phyloP scores from a whole-genome alignment of 805 yeast genomes.

The Yarrowia yakushimensis region DNA sequence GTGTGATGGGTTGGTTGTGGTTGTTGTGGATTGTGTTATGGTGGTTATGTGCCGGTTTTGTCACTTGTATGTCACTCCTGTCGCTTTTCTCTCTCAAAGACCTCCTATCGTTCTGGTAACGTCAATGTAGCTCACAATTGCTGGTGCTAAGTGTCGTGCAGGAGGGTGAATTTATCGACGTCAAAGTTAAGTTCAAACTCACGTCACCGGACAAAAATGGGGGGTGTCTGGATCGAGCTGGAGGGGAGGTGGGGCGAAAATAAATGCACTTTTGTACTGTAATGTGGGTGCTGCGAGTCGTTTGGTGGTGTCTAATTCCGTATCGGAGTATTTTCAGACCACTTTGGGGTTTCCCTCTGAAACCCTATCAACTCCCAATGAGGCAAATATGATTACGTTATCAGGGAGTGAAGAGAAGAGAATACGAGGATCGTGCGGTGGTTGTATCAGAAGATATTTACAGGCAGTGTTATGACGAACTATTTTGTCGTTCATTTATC shows the following conservation, averaged over 20 bases:
- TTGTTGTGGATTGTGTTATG: background rate
- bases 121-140: background rate
- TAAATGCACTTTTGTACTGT: background rate
- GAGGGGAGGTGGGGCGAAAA: no score
- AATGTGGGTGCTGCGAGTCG: background rate
- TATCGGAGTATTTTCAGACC: background rate
- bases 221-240: background rate
- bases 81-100: background rate
- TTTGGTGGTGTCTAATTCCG: background rate
- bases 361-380: background rate
- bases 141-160: background rate
- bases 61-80: background rate
- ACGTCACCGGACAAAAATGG: background rate
- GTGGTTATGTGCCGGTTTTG: background rate
- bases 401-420: no score
- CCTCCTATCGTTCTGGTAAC: background rate
- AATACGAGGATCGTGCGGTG: no score
- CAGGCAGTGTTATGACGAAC: no score
- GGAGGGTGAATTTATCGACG: conserved; percentile 13
- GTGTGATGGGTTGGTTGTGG: background rate
- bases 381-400: conserved; percentile 10
- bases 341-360: no score
- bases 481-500: no score
- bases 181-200: conserved; percentile 5
- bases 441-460: no score